A percentile compares a stretch with the other conserved stretches of the same genome.
Evolutionary conservation across 352 stramenopile genomes (phyloP).

Genomic region (Elongisporangium anandrum): DNA sequence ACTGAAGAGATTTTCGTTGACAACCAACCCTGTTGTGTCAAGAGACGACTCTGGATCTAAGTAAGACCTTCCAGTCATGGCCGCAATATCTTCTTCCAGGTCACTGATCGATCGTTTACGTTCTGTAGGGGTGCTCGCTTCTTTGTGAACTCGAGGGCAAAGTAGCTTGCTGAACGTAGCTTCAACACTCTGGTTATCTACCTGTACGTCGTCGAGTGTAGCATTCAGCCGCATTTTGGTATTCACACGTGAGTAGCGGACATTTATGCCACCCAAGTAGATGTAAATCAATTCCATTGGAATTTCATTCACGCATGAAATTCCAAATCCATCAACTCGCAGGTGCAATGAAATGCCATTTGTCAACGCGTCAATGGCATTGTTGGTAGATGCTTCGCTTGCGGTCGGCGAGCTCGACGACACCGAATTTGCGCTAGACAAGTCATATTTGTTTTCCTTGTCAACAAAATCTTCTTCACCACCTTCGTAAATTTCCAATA

Average conservation of each 20-base stretch:
- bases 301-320: conserved; percentile 86
- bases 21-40: conserved; percentile 43
- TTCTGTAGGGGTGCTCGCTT: conserved; percentile 8
- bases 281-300: conserved; percentile 86
- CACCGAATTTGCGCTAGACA: conserved; percentile 58
- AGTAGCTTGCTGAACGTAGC: conserved; percentile 83
- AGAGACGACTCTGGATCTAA: conserved; percentile 15
- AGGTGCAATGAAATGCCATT: conserved; percentile 71
- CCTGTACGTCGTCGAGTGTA: conserved; percentile 81
- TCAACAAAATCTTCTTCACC: conserved; percentile 85
- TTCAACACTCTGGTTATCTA: conserved; percentile 84
- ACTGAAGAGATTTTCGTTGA: conserved; percentile 69
- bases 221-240: conserved; percentile 84
- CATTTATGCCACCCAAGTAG: conserved; percentile 75
- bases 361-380: conserved; percentile 50
- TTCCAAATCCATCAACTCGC: conserved; percentile 67
- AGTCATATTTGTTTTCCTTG: conserved; percentile 70
- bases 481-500: conserved; percentile 88
- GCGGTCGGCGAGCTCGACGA: conserved; percentile 64
- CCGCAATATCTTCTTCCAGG: conserved; percentile 42
- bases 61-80: conserved; percentile 22
- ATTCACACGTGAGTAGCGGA: conserved; percentile 72
- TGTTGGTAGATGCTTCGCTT: conserved; percentile 72
- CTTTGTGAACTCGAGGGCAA: conserved; percentile 40
- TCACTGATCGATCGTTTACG: conserved; percentile 38